Evolutionary conservation across 805 yeast species (phyloP), one percentile per base, ranked within the genome.

Genomic region (Pichia cephalocereana): DNA sequence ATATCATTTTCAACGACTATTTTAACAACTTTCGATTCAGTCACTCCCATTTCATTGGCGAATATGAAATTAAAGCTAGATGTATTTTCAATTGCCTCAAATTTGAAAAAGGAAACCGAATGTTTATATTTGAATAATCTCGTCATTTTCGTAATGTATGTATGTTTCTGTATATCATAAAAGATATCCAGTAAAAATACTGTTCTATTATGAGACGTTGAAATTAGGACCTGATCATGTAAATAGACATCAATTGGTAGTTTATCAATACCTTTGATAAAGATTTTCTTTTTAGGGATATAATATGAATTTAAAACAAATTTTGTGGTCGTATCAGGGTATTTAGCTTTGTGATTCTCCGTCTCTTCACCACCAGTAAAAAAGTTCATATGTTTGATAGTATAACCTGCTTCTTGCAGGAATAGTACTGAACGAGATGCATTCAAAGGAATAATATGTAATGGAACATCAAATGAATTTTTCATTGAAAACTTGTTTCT

Each of bases 191-290:
- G 36, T 5, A 59, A 45, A 54, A 59, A 59, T 45, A 65, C 43
- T 1, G 59, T 45, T 6, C 52, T 47, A 11, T 38, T 36, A 8
- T 42, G 39, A 2, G 56, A 43, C 7, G 56, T 51, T 1, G 67
- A 59, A 9, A 65, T 40, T 5, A 65, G 51, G 0, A 65, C 48
- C 47, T 65, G 69, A 47, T 65, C 68, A 19, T 51, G 46, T n/a
- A 34, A 48, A 12, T 47, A 43, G 9, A 52, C 47, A 1, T 52
- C 46, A 32, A 54, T 50, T 28, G 53, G 41, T 34, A 56, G 53
- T 26, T 60, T 59, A 8, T 52, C 54, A 10, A 49, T 44, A 2
- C 48, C 48, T 9, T 52, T 45, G 38, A 56, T 48, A 6, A 1
- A 11, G 17, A 65, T 52, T 9, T 38, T 47, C 6, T 41, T 36